Evolutionary conservation across 2,329 filamentous ascomycete genomes (phyloP), one percentile per base, ranked within the genome.

Genomic region (Verticillium zaregamsianum): DNA sequence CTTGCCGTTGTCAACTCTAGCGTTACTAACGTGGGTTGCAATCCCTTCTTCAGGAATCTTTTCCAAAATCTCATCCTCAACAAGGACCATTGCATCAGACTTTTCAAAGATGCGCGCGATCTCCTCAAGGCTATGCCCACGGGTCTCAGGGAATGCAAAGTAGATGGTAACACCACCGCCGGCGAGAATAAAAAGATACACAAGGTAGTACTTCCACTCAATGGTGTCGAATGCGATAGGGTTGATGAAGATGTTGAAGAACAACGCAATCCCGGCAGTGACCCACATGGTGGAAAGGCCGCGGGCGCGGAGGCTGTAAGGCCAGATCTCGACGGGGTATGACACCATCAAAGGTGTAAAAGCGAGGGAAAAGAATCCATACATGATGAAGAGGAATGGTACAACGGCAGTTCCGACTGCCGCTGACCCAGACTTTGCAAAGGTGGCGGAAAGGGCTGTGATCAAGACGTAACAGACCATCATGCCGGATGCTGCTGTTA

Each of bases 171-270:
- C 54, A 14, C 37, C 28, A 17, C 55, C 59, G 15, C 39, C 14
- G 0, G 62, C 65, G 17, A 74, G 66, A 0, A 70, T 68, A 0
- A 68, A 74, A 25, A 77, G 74, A 66, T 76, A 79, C 11, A 80
- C 76, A 12, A 79, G 74, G 60, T 80, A 80, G 60, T 76, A 79
- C 63, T 73, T 77, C 78, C 77, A 80, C 0, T 64, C 66, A 37
- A 80, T 76, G 0, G 68, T 67, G 0, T 76, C 73, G 57, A 80
- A 71, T 0, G 74, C 77, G 8, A 80, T 75, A 0, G 77, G 78
- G 31, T 80, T 80, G 7, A 77, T 75, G 58, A 76, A 77, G 32
- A 69, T 68, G 55, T 72, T 63, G 28, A 63, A 58, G 37, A 59
- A 59, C 12, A 59, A 32, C 55, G 49, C 55, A 52, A 68, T 35